Percentiles rank a stretch among this genome's conserved stretches.
Evolutionary conservation across 108 stramenopile genomes (phyloP).

Genomic region (Ochromonas danica): DNA sequence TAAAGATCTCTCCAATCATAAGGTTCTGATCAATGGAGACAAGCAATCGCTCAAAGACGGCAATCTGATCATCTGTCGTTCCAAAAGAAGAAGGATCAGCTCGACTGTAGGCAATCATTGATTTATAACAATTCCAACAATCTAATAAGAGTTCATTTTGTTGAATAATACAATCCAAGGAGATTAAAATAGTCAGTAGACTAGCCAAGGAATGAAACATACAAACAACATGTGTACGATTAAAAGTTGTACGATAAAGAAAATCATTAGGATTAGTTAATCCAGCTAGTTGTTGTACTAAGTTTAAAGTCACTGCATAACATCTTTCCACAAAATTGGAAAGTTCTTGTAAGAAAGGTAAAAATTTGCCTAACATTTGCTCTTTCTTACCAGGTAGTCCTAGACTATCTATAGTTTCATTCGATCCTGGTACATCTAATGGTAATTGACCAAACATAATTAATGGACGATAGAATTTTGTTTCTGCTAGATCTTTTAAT

Average conservation of each 20-base stretch:
- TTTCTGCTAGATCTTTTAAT: conserved; percentile 24
- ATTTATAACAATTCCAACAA: conserved; percentile 2
- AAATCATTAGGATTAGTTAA: neutral
- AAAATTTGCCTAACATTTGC: conserved; percentile 16
- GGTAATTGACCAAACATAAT: conserved; percentile 30
- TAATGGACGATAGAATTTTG: conserved; percentile 29
- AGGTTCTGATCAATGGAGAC: conserved; percentile 11
- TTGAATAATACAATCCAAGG: conserved; percentile 26
- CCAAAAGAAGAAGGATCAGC: conserved; percentile 19
- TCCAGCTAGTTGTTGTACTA: conserved; percentile 21
- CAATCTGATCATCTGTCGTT: neutral
- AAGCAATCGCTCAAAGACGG: conserved; percentile 10
- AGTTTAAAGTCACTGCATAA: conserved; percentile 18
- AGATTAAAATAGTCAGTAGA: conserved; percentile 24
- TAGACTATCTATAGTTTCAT: neutral
- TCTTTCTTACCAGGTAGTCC: conserved; percentile 18
- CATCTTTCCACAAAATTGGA: conserved; percentile 28
- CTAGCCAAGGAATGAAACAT: neutral
- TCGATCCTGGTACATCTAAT: neutral
- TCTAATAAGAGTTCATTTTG: conserved; percentile 19
- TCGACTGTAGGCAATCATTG: conserved; percentile 21
- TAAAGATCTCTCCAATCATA: conserved; percentile 30
- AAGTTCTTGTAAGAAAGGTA: conserved; percentile 28
- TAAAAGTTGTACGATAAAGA: conserved; percentile 18
- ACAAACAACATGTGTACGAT: neutral